Percentiles rank a stretch among this genome's conserved stretches.
These are phyloP conservation scores for Lasiodiplodia sp. DNA, from an alignment of 2,329 filamentous ascomycete species.

Conservation along the genomic window DNA sequence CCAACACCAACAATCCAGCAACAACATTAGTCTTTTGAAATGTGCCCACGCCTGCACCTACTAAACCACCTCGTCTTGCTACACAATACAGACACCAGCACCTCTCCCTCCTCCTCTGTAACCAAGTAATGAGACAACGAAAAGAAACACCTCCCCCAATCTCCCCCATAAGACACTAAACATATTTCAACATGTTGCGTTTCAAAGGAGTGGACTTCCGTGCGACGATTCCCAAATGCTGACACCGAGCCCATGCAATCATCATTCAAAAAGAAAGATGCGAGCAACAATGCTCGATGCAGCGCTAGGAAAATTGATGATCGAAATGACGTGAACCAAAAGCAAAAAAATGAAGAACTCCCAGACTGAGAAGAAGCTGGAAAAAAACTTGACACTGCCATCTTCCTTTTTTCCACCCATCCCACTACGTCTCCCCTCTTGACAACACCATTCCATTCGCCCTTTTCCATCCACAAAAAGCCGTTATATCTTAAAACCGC, in stretches of 20 bases:
- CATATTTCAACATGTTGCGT: conserved; percentile 2
- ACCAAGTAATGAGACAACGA: not conserved
- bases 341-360: not conserved
- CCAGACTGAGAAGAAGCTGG: not conserved
- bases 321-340: not conserved
- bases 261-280: conserved; percentile 14
- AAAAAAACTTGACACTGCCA: conserved; percentile 9
- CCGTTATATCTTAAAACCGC: conserved; percentile 26
- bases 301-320: not conserved
- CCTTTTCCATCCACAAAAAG: conserved; percentile 19
- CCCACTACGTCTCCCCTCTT: not conserved
- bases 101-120: not conserved
- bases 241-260: conserved; percentile 27
- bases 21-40: conserved; percentile 6
- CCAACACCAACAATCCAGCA: not conserved
- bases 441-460: not conserved
- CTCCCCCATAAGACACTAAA: not conserved
- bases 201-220: conserved; percentile 9
- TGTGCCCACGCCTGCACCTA: not conserved
- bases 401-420: not conserved
- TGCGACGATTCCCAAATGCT: conserved; percentile 4
- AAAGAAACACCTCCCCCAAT: not conserved
- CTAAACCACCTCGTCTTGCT: not conserved
- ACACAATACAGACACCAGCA: not conserved
- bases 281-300: conserved; percentile 18